A percentile compares a stretch with the other conserved stretches of the same genome.
Conservation (phyloP, 2,329 filamentous ascomycete genomes). For the Pyricularia sp. region DNA sequence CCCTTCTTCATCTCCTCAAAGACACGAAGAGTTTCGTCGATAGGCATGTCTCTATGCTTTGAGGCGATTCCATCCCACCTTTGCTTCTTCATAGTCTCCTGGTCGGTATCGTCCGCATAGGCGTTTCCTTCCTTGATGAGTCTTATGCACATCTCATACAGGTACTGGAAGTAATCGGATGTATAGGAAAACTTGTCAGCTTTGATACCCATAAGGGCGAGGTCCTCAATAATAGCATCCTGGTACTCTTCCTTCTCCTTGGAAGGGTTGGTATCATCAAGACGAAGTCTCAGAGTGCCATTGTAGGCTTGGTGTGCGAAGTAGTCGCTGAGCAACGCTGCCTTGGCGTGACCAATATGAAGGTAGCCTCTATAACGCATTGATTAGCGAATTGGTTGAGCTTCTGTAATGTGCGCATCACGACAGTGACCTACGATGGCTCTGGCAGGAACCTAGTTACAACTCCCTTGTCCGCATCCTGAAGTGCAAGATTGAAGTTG, state of each 20-base stretch:
- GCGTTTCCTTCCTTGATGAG: conserved; percentile 80
- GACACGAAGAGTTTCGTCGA: conserved; percentile 74
- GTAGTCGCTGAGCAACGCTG: conserved; percentile 66
- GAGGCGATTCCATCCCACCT: conserved; percentile 75
- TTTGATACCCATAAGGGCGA: conserved; percentile 81
- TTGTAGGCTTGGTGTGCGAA: conserved; percentile 91
- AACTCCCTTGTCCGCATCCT: conserved; percentile 76
- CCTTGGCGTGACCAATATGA: conserved; percentile 89
- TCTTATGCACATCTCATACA: conserved; percentile 73
- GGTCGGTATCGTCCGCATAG: conserved; percentile 88
- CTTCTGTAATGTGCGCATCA: conserved; percentile 5
- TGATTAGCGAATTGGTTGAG: conserved; percentile 2
- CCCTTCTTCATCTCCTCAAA: conserved; percentile 92
- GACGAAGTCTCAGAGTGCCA: conserved; percentile 78
- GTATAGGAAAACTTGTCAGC: conserved; percentile 81
- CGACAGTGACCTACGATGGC: conserved; percentile 52
- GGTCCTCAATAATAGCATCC: conserved; percentile 84
- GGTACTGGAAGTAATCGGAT: conserved; percentile 86
- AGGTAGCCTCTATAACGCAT: conserved; percentile 52
- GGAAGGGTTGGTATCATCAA: conserved; percentile 94
- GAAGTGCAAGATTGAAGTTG: conserved; percentile 79
- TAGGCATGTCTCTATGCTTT: conserved; percentile 60
- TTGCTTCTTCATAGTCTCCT: conserved; percentile 76
- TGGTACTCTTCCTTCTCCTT: conserved; percentile 97
- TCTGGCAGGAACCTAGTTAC: conserved; percentile 89